Evolutionary conservation across 345 rosid genomes (phyloP).

Genomic region (Euclidium syriacum): DNA sequence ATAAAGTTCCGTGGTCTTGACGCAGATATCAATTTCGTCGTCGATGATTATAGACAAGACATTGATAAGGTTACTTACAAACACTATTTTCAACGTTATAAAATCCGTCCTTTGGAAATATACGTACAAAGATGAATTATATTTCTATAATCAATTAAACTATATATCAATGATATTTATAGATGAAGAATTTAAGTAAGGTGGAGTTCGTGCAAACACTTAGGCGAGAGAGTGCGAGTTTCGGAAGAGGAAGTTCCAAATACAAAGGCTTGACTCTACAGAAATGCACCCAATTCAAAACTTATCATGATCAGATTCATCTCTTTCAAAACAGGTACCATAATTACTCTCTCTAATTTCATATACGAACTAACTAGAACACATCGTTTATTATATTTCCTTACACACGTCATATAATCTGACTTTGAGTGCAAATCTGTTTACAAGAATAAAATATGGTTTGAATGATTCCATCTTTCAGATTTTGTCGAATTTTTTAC

Average conservation of each 20-base stretch:
- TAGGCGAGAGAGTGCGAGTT: conserved; percentile 93
- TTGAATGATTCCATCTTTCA: no score
- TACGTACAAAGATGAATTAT: neutral
- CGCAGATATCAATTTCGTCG: conserved; percentile 86
- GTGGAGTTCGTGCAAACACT: conserved; percentile 93
- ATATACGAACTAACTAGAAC: neutral
- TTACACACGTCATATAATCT: neutral
- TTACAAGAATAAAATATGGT: no score
- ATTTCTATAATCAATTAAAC: no score
- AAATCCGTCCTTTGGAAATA: neutral
- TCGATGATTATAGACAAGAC: conserved; percentile 78
- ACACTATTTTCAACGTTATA: neutral
- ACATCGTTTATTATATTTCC: neutral
- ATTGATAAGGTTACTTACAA: conserved; percentile 60
- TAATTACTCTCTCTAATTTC: neutral
- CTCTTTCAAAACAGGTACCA: conserved; percentile 29
- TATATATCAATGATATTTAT: conserved; percentile 1
- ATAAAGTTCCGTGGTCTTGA: conserved; percentile 88
- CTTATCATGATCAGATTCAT: conserved; percentile 27
- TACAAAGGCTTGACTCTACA: conserved; percentile 85
- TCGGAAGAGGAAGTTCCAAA: conserved; percentile 89
- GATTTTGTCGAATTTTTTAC: no score
- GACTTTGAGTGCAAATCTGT: no score
- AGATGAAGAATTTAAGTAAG: conserved; percentile 76
- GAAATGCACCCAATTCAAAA: conserved; percentile 40